Evolutionary conservation across 305 asterid species (phyloP).

Genomic region (Striga hermonthica): DNA sequence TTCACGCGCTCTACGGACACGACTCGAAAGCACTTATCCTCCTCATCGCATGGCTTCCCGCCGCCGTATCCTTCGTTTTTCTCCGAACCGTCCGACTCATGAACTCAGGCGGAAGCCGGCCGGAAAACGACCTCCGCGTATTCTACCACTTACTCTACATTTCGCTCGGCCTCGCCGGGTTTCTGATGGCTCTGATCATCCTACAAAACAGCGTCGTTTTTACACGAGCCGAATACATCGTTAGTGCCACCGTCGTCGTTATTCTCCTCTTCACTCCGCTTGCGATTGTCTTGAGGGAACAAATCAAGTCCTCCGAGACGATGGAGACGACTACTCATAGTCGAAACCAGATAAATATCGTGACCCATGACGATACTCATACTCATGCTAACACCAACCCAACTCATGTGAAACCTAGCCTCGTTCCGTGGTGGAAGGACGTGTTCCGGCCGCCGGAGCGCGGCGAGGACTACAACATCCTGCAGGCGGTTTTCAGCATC

Average conservation of each 20-base stretch:
- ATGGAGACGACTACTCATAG: background rate
- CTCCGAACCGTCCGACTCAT: constrained; percentile 38
- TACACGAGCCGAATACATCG: constrained; percentile 25
- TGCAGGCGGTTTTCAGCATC: constrained; percentile 53
- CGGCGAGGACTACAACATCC: constrained; percentile 54
- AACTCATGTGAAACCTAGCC: no score
- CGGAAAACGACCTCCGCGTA: constrained; percentile 32
- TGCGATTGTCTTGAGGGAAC: constrained; percentile 36
- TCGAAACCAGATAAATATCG: background rate
- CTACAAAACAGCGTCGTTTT: constrained; percentile 33
- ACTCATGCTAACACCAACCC: no score
- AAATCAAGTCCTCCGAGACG: constrained; percentile 20
- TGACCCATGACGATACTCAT: no score
- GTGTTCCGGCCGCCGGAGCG: constrained; percentile 42
- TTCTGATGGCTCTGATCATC: constrained; percentile 38
- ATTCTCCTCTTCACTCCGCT: constrained; percentile 40
- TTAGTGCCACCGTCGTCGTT: constrained; percentile 32
- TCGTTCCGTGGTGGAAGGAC: constrained; percentile 34
- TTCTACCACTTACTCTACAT: constrained; percentile 42
- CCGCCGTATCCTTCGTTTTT: constrained; percentile 39
- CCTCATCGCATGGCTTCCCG: constrained; percentile 57
- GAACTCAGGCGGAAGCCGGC: constrained; percentile 23
- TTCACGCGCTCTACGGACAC: constrained; percentile 41
- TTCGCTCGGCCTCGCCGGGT: constrained; percentile 44
- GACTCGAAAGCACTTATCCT: constrained; percentile 40